Percentiles rank a stretch among this genome's conserved stretches.
Conservation (phyloP, 345 rosid species). For the Leavenworthia alabamica region DNA sequence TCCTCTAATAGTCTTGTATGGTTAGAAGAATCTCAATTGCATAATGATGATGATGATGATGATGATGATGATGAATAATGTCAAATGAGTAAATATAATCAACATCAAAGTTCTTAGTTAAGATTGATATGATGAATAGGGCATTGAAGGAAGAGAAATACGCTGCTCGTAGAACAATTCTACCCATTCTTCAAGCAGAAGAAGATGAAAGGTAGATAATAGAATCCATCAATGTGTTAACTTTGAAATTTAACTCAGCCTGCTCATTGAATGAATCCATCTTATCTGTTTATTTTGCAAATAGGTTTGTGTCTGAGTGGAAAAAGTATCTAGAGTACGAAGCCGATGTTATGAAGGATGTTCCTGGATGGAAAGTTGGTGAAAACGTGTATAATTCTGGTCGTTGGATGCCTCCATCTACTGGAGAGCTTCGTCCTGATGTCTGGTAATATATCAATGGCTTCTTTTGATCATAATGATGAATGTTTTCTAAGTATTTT, state of each 20-base stretch:
- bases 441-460: slow-evolving; percentile 63
- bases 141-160: slow-evolving; percentile 94
- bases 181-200: slow-evolving; percentile 94
- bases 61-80: not conserved
- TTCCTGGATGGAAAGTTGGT: slow-evolving; percentile 98
- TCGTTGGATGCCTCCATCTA: slow-evolving; percentile 97
- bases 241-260: not conserved
- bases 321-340: slow-evolving; percentile 93
- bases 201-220: slow-evolving; percentile 83
- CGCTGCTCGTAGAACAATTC: slow-evolving; percentile 74
- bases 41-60: not conserved
- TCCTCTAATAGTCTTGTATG: not conserved
- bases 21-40: not conserved
- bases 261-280: not conserved
- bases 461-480: slow-evolving; percentile 17
- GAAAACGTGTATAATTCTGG: slow-evolving; percentile 94
- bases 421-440: slow-evolving; percentile 97
- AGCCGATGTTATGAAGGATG: slow-evolving; percentile 98
- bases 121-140: slow-evolving; percentile 33
- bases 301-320: slow-evolving; percentile 93
- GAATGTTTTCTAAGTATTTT: slow-evolving; percentile 16
- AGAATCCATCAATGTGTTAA: not conserved
- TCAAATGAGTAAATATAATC: not conserved
- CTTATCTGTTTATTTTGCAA: not conserved
- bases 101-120: not conserved